Conservation (phyloP, 805 yeast genomes). For the Candida namnaoensis region DNA sequence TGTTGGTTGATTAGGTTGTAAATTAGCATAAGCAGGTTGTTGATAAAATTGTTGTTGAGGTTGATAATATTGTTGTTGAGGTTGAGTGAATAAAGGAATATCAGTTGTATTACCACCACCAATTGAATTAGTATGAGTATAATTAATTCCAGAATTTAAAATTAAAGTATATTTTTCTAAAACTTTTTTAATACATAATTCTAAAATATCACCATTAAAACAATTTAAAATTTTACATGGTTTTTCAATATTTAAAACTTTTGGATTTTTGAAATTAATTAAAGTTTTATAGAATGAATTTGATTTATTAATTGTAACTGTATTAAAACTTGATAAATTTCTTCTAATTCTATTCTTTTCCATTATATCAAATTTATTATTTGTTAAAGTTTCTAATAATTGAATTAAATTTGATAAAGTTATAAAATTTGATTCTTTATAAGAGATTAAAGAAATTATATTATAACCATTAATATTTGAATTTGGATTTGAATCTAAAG, state of each 20-base stretch:
- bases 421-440: not conserved
- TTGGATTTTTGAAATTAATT: conserved; percentile 55
- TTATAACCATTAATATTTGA: not conserved
- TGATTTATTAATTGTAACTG: conserved; percentile 47
- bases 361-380: conserved; percentile 47
- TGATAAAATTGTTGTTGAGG: too few relatives aligned
- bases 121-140: too few relatives aligned
- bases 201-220: conserved; percentile 36
- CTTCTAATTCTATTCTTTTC: conserved; percentile 65
- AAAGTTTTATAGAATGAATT: conserved; percentile 26
- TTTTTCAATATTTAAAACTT: conserved; percentile 64
- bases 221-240: conserved; percentile 53
- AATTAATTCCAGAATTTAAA: too few relatives aligned
- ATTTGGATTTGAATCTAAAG: not conserved
- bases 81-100: too few relatives aligned
- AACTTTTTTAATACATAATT: conserved; percentile 45
- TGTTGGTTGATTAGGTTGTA: too few relatives aligned
- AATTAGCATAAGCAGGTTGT: too few relatives aligned
- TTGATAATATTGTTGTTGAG: too few relatives aligned
- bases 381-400: conserved; percentile 47
- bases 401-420: conserved; percentile 31
- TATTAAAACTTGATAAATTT: conserved; percentile 55
- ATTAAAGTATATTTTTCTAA: conserved; percentile 37
- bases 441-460: not conserved
- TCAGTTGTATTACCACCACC: too few relatives aligned